Percentiles rank a stretch among this genome's conserved stretches.
Conservation (phyloP, 2,329 filamentous ascomycete species). For the Colletotrichum lupini region DNA sequence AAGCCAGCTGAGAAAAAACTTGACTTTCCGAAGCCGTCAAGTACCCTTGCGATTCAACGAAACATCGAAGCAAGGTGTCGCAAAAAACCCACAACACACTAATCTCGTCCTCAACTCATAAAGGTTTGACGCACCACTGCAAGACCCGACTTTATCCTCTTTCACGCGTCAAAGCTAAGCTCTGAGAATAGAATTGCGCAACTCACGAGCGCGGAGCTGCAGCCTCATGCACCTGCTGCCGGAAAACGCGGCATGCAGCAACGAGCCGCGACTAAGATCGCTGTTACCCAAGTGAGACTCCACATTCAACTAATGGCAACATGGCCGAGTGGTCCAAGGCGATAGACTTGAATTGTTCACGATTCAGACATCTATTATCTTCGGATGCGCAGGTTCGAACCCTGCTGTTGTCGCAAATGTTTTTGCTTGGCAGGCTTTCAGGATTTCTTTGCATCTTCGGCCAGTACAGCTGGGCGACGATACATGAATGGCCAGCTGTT, state of each 20-base stretch:
- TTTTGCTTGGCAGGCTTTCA: not conserved
- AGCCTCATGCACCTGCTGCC: not conserved
- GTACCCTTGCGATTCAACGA: too few species aligned
- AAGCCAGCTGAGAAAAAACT: too few species aligned
- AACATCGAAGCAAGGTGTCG: too few species aligned
- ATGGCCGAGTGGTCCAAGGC: not conserved
- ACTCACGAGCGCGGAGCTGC: too few species aligned
- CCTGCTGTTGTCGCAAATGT: not conserved
- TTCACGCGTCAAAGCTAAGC: fast-evolving
- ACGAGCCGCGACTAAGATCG: not conserved
- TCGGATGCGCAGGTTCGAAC: not conserved
- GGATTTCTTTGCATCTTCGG: not conserved
- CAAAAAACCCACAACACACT: too few species aligned
- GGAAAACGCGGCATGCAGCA: not conserved
- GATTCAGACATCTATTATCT: not conserved
- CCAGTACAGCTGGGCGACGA: not conserved
- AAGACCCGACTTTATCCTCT: too few species aligned
- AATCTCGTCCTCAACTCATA: too few species aligned
- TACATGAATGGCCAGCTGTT: not conserved
- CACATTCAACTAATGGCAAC: not conserved
- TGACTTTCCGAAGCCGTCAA: too few species aligned
- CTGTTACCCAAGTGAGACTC: not conserved
- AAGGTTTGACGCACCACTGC: too few species aligned
- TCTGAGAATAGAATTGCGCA: too few species aligned
- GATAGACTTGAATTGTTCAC: not conserved